Evolutionary conservation across 1,139 yeast species (phyloP).

Genomic region (Taiozyma sp.): DNA sequence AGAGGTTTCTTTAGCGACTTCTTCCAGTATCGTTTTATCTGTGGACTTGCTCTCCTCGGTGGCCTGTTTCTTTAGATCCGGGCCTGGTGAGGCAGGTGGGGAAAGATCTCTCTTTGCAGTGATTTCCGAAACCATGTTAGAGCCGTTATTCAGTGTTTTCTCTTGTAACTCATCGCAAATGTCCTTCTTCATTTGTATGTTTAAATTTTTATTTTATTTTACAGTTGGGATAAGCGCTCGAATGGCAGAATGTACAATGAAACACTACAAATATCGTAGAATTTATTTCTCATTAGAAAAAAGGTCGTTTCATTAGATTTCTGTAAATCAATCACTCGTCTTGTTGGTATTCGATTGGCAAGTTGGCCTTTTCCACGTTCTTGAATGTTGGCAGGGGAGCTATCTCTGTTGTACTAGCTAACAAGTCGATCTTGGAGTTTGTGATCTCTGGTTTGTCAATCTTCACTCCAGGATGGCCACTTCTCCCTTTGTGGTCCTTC

Average conservation of each 20-base stretch:
- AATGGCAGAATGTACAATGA: background rate
- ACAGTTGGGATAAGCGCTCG: background rate
- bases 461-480: conserved; percentile 58
- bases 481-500: conserved; percentile 37
- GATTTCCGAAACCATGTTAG: conserved; percentile 5
- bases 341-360: conserved; percentile 24
- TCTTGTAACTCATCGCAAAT: conserved; percentile 13
- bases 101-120: conserved; percentile 17
- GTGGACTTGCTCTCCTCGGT: background rate
- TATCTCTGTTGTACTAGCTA: conserved; percentile 22
- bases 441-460: conserved; percentile 54
- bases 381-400: conserved; percentile 52
- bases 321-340: conserved; percentile 9
- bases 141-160: conserved; percentile 7
- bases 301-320: background rate
- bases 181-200: conserved; percentile 5
- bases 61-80: conserved; percentile 8
- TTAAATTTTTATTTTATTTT: background rate
- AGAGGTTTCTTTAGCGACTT: background rate
- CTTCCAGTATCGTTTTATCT: background rate
- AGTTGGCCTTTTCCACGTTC: conserved; percentile 55
- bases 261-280: background rate
- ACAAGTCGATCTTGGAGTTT: conserved; percentile 35
- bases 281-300: background rate
- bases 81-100: conserved; percentile 12